phyloP scores from a whole-genome alignment of 768 basidiomycete species.

The Neoboletus brunneissimus region DNA sequence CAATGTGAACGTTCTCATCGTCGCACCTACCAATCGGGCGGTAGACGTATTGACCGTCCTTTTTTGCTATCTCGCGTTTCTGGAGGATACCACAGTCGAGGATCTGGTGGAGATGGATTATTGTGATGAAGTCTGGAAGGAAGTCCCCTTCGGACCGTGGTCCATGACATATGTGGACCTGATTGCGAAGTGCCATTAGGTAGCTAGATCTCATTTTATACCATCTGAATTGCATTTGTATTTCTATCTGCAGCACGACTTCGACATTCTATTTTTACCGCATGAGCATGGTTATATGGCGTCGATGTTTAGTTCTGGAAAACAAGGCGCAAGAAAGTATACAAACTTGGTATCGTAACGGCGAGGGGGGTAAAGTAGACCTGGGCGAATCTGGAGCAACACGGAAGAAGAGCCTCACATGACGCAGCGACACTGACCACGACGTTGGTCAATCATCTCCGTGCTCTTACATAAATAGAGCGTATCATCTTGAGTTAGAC shows the following conservation, averaged over 20 bases:
- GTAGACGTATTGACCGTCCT: constrained; percentile 12
- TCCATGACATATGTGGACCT: neutral
- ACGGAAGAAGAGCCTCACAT: too few species aligned
- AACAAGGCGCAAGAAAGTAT: neutral
- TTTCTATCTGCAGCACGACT: neutral
- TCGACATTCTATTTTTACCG: neutral
- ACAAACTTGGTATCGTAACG: neutral
- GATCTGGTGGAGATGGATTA: neutral
- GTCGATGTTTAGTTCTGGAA: too few species aligned
- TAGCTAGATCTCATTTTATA: neutral
- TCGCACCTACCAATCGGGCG: constrained; percentile 10
- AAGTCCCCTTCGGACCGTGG: neutral
- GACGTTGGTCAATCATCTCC: neutral
- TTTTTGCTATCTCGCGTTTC: constrained; percentile 13
- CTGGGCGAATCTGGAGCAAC: neutral
- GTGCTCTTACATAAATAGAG: too few species aligned
- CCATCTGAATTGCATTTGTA: neutral
- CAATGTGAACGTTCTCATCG: constrained; percentile 5
- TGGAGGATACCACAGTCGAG: neutral
- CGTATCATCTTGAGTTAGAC: too few species aligned
- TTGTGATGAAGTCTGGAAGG: constrained; percentile 7
- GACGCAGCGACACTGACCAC: neutral
- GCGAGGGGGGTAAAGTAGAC: neutral
- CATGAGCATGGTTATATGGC: neutral
- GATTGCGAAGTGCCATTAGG: neutral